Evolutionary conservation across 1,284 basidiomycete genomes (phyloP).

Genomic region (Leccinum solheimii): DNA sequence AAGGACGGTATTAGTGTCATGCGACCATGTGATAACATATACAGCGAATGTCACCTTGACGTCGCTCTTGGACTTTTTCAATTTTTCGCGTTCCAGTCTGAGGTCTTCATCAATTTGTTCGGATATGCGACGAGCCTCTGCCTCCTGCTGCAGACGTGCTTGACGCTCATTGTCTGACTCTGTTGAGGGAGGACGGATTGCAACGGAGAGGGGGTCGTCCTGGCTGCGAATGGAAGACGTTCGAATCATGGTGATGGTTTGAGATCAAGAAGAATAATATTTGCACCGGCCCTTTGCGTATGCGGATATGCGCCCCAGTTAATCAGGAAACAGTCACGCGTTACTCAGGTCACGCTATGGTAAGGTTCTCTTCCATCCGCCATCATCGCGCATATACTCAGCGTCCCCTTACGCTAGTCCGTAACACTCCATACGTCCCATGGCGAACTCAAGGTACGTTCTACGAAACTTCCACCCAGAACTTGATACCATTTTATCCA

Average conservation of each 20-base stretch:
- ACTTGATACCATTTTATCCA: conserved; percentile 7
- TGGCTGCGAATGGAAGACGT: conserved; percentile 67
- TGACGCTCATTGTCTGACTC: conserved; percentile 67
- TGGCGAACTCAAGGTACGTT: conserved; percentile 88
- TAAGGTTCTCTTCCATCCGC: conserved; percentile 29
- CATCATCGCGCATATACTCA: conserved; percentile 22
- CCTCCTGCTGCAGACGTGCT: conserved; percentile 59
- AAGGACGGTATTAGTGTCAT: conserved; percentile 20
- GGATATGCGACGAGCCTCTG: conserved; percentile 70
- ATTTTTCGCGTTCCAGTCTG: conserved; percentile 60
- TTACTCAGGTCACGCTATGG: conserved; percentile 34
- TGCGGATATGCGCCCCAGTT: background rate
- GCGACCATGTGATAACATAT: conserved; percentile 15
- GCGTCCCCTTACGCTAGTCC: conserved; percentile 55
- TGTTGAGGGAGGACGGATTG: conserved; percentile 61
- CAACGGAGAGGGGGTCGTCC: conserved; percentile 73
- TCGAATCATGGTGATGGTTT: conserved; percentile 50
- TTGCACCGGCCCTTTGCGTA: background rate
- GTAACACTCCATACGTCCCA: conserved; percentile 93
- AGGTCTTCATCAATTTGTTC: conserved; percentile 81
- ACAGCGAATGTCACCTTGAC: conserved; percentile 56
- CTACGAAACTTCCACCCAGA: background rate
- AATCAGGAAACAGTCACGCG: conserved; percentile 19
- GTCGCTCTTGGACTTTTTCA: conserved; percentile 65
- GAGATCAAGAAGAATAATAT: conserved; percentile 27